A percentile compares a stretch with the other conserved stretches of the same genome.
These are phyloP conservation scores for Astrothelium subdiscretum DNA, from an alignment of 495 filamentous ascomycete genomes.

Conservation along the genomic window DNA sequence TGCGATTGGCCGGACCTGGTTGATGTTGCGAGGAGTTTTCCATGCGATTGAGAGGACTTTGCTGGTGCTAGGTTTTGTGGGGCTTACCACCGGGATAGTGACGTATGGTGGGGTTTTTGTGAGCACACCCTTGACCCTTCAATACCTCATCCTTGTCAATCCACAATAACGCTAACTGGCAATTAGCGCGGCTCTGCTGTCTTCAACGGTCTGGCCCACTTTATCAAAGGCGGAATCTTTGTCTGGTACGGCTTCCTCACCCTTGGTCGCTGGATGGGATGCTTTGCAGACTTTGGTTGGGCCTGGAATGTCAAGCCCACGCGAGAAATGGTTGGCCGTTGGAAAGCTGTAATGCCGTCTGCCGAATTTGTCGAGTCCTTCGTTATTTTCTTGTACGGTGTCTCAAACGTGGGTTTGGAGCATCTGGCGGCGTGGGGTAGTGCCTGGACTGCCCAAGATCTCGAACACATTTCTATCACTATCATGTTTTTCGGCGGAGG, in stretches of 20 bases:
- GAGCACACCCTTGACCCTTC: constrained; percentile 22
- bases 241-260: constrained; percentile 88
- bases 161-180: constrained; percentile 11
- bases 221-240: constrained; percentile 95
- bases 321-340: constrained; percentile 41
- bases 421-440: constrained; percentile 63
- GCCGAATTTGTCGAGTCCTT: constrained; percentile 83
- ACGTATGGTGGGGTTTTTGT: constrained; percentile 63
- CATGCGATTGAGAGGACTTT: constrained; percentile 49
- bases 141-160: not conserved
- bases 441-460: constrained; percentile 62
- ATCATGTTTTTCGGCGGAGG: constrained; percentile 92
- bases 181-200: constrained; percentile 44
- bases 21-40: constrained; percentile 46
- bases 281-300: constrained; percentile 88
- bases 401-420: constrained; percentile 86
- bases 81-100: constrained; percentile 51
- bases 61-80: constrained; percentile 52
- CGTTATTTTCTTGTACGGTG: constrained; percentile 80
- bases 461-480: constrained; percentile 89
- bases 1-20: constrained; percentile 49
- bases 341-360: constrained; percentile 55
- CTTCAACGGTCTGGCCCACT: constrained; percentile 86
- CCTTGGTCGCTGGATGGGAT: constrained; percentile 80
- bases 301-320: constrained; percentile 83